Evolutionary conservation across 139 green algal genomes (phyloP).

Genomic region (Chlamydomonas sp.): DNA sequence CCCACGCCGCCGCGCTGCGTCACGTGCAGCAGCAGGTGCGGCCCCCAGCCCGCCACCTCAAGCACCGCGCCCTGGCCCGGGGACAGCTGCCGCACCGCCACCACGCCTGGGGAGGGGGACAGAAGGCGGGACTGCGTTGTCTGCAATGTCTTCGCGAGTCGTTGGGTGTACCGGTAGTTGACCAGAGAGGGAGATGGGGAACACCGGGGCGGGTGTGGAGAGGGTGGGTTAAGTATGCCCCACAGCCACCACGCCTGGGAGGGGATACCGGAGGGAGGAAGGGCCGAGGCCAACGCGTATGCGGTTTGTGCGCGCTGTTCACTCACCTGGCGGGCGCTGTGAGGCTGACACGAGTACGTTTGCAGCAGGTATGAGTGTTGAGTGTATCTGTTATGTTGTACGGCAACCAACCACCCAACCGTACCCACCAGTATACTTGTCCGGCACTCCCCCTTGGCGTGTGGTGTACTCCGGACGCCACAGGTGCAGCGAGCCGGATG

Average conservation of each 20-base stretch:
- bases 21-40: slow-evolving; percentile 71
- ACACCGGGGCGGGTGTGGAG: not conserved
- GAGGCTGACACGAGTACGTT: too few species aligned
- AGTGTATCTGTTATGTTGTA: too few species aligned
- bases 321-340: too few species aligned
- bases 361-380: too few species aligned
- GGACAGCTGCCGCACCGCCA: slow-evolving; percentile 49
- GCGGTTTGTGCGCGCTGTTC: too few species aligned
- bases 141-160: too few species aligned
- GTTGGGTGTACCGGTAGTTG: too few species aligned
- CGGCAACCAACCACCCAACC: too few species aligned
- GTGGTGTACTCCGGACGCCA: slow-evolving; percentile 87
- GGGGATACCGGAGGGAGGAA: not conserved
- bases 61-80: slow-evolving; percentile 66
- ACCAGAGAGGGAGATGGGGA: too few species aligned
- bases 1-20: slow-evolving; percentile 79
- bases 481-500: slow-evolving; percentile 82
- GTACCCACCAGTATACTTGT: slow-evolving; percentile 69
- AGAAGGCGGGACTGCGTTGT: too few species aligned
- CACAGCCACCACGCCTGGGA: not conserved
- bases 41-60: slow-evolving; percentile 65
- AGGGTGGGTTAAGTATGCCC: not conserved
- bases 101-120: slow-evolving; percentile 49
- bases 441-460: slow-evolving; percentile 50
- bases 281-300: not conserved